Evolutionary conservation across 2,329 filamentous ascomycete genomes (phyloP), one percentile per base, ranked within the genome.

Genomic region (Colletotrichum tropicicola): DNA sequence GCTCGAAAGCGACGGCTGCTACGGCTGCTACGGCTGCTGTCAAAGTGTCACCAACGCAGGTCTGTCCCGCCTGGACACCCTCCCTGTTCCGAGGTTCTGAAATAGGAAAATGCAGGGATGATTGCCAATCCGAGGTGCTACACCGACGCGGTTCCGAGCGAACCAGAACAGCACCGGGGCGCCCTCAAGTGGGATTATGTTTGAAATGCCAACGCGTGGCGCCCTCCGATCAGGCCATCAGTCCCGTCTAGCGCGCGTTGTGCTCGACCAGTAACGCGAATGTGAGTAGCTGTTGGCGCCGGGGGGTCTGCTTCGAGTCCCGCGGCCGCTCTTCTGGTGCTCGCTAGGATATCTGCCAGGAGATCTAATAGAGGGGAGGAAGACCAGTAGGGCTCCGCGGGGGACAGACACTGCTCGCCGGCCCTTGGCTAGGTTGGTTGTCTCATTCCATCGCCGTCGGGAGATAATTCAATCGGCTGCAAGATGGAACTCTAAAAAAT

Each of bases 341-440:
- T n/a, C n/a, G n/a, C n/a, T n/a, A n/a, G n/a, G n/a, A n/a, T n/a
- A n/a, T n/a, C n/a, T n/a, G n/a, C n/a, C n/a, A n/a, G n/a, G n/a
- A n/a, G n/a, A n/a, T n/a, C n/a, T n/a, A n/a, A n/a, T n/a, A n/a
- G n/a, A n/a, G n/a, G n/a, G n/a, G n/a, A n/a, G n/a, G n/a, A n/a
- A n/a, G n/a, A n/a, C n/a, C n/a, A n/a, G n/a, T n/a, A n/a, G n/a
- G n/a, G n/a, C n/a, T n/a, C n/a, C n/a, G n/a, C n/a, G n/a, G n/a
- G n/a, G n/a, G n/a, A n/a, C n/a, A n/a, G n/a, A n/a, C n/a, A n/a
- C n/a, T n/a, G n/a, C n/a, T n/a, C n/a, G n/a, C 32, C 30, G 17
- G 25, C 32, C 28, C 39, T 35, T 17, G 19, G 32, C 45, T 47
- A 59, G 60, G 15, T 25, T 60, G 53, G 56, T 60, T 60, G 13